Conservation (phyloP, 1,284 basidiomycete genomes). For the Coriolopsis trogii region DNA sequence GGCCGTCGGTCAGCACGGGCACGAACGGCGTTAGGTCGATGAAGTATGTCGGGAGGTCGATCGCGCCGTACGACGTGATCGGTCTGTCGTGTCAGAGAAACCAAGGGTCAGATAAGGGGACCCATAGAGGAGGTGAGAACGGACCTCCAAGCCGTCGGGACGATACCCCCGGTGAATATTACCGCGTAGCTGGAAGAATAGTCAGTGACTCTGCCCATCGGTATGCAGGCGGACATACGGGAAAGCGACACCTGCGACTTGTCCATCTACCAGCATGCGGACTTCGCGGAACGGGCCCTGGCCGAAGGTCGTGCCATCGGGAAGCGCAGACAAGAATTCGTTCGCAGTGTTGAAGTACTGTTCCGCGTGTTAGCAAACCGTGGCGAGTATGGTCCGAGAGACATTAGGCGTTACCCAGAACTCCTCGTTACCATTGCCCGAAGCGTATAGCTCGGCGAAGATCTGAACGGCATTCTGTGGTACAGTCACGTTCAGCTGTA, state of each 20-base stretch:
- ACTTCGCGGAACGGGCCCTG: conserved; percentile 82
- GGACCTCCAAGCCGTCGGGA: conserved; percentile 73
- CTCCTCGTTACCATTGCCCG: conserved; percentile 75
- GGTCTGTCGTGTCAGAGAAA: conserved; percentile 48
- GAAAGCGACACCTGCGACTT: conserved; percentile 73
- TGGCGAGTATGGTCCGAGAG: too few species aligned
- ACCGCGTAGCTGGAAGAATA: conserved; percentile 53
- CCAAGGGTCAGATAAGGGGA: not conserved
- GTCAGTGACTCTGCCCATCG: not conserved
- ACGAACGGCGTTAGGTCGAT: conserved; percentile 81
- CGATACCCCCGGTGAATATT: conserved; percentile 82
- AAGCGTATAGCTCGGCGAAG: conserved; percentile 74
- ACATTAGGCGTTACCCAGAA: conserved; percentile 83
- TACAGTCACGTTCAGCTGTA: conserved; percentile 66
- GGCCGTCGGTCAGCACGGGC: conserved; percentile 68
- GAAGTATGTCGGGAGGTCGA: conserved; percentile 80
- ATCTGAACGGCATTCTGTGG: conserved; percentile 69
- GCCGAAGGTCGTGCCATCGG: conserved; percentile 52
- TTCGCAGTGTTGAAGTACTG: conserved; percentile 77
- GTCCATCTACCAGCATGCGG: conserved; percentile 74
- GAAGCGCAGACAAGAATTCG: conserved; percentile 57
- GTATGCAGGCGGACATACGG: conserved; percentile 46
- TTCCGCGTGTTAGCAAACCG: not conserved
- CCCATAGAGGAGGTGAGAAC: conserved; percentile 7
- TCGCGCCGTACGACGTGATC: conserved; percentile 76